phyloP scores from a whole-genome alignment of 2,329 filamentous ascomycete genomes.

The Gaeumannomyces sp. region DNA sequence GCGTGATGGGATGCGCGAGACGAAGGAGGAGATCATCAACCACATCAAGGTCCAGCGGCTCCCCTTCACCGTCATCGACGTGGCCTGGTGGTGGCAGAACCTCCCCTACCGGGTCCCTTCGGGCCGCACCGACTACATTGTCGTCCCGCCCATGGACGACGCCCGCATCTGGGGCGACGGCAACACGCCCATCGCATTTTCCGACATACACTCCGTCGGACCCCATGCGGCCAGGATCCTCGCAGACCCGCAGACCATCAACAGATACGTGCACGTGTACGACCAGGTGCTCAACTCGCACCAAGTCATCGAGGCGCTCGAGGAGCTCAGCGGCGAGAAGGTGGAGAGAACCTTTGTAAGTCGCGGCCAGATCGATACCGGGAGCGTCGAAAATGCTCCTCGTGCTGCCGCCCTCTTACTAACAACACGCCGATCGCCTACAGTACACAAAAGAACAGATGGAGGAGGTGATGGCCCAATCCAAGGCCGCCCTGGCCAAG shows the following conservation, averaged over 20 bases:
- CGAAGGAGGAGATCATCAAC: constrained; percentile 46
- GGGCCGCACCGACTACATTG: constrained; percentile 34
- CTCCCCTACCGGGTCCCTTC: constrained; percentile 24
- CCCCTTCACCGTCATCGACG: constrained; percentile 50
- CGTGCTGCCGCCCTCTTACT: background rate
- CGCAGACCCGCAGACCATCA: constrained; percentile 44
- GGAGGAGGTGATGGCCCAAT: background rate
- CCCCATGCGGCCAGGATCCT: constrained; percentile 45
- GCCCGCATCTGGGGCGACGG: constrained; percentile 39
- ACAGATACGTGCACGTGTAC: constrained; percentile 44
- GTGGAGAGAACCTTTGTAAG: constrained; percentile 31
- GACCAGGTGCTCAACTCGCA: constrained; percentile 39
- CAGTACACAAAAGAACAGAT: background rate
- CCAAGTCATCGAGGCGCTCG: constrained; percentile 38
- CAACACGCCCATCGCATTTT: constrained; percentile 34
- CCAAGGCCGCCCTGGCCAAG: background rate
- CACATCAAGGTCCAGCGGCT: constrained; percentile 40
- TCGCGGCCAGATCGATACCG: background rate
- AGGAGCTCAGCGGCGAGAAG: constrained; percentile 42
- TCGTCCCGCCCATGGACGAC: constrained; percentile 28
- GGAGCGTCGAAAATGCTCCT: background rate
- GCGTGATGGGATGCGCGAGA: constrained; percentile 14
- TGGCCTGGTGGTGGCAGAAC: constrained; percentile 54
- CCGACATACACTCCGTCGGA: constrained; percentile 47
- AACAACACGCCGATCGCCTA: background rate